Evolutionary conservation across 2,329 filamentous ascomycete species (phyloP), one percentile per base, ranked within the genome.

Genomic region (Sclerotinia minor): DNA sequence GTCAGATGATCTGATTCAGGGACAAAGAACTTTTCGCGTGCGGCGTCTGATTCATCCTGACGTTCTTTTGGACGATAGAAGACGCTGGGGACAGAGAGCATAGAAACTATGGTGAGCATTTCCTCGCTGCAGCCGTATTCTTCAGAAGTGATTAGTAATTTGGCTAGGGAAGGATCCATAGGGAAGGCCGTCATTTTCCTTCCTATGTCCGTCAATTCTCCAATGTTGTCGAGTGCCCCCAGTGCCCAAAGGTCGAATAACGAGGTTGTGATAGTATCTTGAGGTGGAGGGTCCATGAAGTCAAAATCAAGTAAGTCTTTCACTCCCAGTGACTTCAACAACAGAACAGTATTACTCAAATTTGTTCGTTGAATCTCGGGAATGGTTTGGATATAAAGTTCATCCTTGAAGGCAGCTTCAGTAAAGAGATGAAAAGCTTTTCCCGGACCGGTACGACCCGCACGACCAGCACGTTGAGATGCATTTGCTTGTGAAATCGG

Each of bases 291-390:
- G 73, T 99, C 95, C 94, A 99, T 98, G 75, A 99, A 99, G 78
- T 98, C 93, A 76, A 99, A 99, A 78, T 99, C 94, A 0, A 99
- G 81, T 13, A 99, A 83, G 73, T 99, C 94, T 76, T 92, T 94
- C 24, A 99, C 94, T 0, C 95, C 95, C 0, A 99, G 85, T 0
- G 92, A 97, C 77, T 99, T 99, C 58, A 99, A 84, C 60, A 99
- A 86, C 19, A 99, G 83, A 3, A 99, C 94, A 0, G 94, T 98
- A 74, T 98, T 98, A 75, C 92, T 90, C 2, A 99, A 86, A 74
- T 98, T 99, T 0, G 95, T 99, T 24, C 95, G 87, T 79, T 99
- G 95, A 53, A 99, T 98, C 77, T 99, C 95, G 0, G 95, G 95
- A 59, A 99, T 99, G 0, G 95, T 97, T 75, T 97, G 92, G 59